These are phyloP conservation scores for Colletotrichum somersetense DNA, from an alignment of 2,329 filamentous ascomycete species.

Conservation along the genomic window DNA sequence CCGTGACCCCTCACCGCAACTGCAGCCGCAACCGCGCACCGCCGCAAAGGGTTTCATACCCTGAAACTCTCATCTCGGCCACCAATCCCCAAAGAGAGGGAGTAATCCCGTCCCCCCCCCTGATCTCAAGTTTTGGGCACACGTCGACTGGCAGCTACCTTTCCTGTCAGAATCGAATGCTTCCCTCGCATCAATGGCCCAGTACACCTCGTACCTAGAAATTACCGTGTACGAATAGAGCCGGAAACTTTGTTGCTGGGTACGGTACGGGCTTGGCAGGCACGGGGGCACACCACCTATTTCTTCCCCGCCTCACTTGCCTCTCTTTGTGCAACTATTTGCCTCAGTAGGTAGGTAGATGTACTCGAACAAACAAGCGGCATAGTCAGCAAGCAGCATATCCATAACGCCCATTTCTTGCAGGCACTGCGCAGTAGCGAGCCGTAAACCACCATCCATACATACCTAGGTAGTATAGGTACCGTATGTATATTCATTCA, in stretches of 20 bases:
- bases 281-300: background rate
- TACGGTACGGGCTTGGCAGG: background rate
- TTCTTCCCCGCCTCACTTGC: no score
- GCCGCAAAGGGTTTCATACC: constrained; percentile 38
- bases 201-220: background rate
- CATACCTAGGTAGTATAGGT: no score
- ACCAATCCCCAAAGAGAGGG: constrained; percentile 22
- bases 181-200: constrained; percentile 29
- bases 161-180: constrained; percentile 24
- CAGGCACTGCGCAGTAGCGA: background rate
- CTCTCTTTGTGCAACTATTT: no score
- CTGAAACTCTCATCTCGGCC: constrained; percentile 42
- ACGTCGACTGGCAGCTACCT: background rate
- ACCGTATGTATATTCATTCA: background rate
- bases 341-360: no score
- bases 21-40: constrained; percentile 23
- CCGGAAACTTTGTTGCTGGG: background rate
- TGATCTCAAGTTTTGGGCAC: background rate
- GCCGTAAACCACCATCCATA: background rate
- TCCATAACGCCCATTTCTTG: no score
- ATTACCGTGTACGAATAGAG: background rate
- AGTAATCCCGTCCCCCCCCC: background rate
- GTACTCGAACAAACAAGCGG: no score
- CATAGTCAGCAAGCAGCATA: no score
- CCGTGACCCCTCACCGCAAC: background rate